Evolutionary conservation across 2,329 filamentous ascomycete species (phyloP).

Genomic region (Aureobasidium sp.): DNA sequence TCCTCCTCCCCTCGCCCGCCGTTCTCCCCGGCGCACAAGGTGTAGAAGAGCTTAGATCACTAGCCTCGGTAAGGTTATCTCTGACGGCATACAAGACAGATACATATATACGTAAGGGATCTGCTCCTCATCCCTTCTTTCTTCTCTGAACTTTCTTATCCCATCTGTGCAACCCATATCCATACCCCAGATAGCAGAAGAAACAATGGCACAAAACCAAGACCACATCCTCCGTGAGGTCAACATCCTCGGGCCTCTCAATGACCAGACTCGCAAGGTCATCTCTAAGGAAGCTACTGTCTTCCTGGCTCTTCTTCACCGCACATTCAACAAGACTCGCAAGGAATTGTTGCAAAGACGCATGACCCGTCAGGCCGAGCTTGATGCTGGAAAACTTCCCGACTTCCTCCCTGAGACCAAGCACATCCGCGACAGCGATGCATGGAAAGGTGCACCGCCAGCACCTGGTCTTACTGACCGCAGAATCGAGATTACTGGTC

Average conservation of each 20-base stretch:
- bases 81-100: slow-evolving; percentile 2
- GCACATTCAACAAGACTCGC: slow-evolving; percentile 84
- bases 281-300: slow-evolving; percentile 82
- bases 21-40: slow-evolving; percentile 5
- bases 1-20: slow-evolving; percentile 8
- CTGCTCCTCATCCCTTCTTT: slow-evolving; percentile 4
- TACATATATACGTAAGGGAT: slow-evolving; percentile 13
- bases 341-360: slow-evolving; percentile 85
- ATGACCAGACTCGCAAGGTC: slow-evolving; percentile 78
- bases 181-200: not conserved
- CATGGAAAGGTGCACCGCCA: slow-evolving; percentile 87
- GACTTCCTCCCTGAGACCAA: slow-evolving; percentile 95
- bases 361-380: slow-evolving; percentile 78
- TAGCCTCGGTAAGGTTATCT: slow-evolving; percentile 14
- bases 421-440: slow-evolving; percentile 86
- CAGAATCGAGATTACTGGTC: slow-evolving; percentile 93
- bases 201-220: slow-evolving; percentile 20
- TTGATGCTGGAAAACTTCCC: slow-evolving; percentile 80
- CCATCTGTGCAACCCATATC: not conserved
- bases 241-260: slow-evolving; percentile 71
- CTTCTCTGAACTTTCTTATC: not conserved
- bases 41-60: slow-evolving; percentile 1
- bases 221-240: slow-evolving; percentile 82
- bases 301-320: slow-evolving; percentile 90
- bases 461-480: slow-evolving; percentile 90